Base-by-base conservation (phyloP, 768 basidiomycete genomes). In the Hygrocybe coccinea region DNA sequence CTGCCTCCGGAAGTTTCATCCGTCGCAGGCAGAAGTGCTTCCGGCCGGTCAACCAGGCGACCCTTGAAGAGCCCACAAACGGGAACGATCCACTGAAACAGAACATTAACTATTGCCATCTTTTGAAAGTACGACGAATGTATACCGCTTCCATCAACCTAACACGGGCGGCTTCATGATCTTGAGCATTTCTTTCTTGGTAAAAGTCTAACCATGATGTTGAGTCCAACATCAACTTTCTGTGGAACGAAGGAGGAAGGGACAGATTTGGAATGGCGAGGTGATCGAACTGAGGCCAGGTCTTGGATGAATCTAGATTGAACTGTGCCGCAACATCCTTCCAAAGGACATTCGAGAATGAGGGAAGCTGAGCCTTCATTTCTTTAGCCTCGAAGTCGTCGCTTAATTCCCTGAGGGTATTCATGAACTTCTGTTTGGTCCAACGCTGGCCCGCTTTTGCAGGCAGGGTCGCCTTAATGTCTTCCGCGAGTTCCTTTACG, bases 141-240 rank as follows among this genome's bases (percentile, higher is more conserved):
- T n/a, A 47, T 17, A 47, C 46, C 46, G 46, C 46, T 29, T 47
- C 46, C 46, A 47, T 19, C 24, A 47, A 47, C 46, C 46, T 47
- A 22, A 47, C 19, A 47, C 46, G 46, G 24, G 46, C 46, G 22
- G 46, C 46, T 22, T 47, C 46, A 47, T 47, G 12, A 14, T 19
- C 46, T 22, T 47, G 46, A 47, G n/a, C 14, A 29, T 19, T n/a
- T 25, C 46, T 33, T 17, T 50, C 49, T 22, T 50, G 49, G 29
- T 50, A 50, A 36, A 50, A 4, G 35, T 50, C 49, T 25, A 50
- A 33, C 49, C 49, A 50, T 50, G 11, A 25, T 12, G 22, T 8
- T 2, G 49, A 15, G 35, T 50, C 34, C 49, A 5, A 15, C 34
- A 50, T 34, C 49, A 50, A 33, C 34, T 50, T 50, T 29, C 49